Conservation (phyloP, 177 flowering plant genomes). For the Tripterygium wilfordii region DNA sequence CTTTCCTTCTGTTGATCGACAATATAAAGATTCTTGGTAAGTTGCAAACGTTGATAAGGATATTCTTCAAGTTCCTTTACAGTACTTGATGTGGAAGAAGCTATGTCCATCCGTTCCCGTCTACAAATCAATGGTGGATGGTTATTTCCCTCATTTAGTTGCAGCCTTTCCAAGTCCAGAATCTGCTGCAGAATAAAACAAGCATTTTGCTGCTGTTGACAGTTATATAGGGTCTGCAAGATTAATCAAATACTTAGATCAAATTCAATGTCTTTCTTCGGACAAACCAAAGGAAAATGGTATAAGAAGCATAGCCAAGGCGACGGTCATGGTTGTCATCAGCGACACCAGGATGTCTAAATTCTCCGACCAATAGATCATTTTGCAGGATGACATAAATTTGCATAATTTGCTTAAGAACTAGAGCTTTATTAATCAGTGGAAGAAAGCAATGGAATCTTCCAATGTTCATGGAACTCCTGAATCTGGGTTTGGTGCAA, state of each 20-base stretch:
- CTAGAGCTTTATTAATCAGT: too few relatives aligned
- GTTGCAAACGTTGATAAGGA: slow-evolving; percentile 15
- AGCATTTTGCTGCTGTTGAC: slow-evolving; percentile 22
- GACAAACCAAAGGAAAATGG: too few relatives aligned
- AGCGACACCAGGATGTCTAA: too few relatives aligned
- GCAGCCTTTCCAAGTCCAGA: slow-evolving; percentile 53
- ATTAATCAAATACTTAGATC: background rate
- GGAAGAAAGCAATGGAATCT: too few relatives aligned
- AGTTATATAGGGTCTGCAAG: slow-evolving; percentile 18
- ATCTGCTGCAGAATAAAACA: slow-evolving; percentile 51
- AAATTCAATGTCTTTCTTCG: background rate
- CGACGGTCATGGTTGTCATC: too few relatives aligned
- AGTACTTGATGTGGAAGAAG: slow-evolving; percentile 10
- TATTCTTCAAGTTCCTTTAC: slow-evolving; percentile 13
- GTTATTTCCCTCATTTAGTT: slow-evolving; percentile 32
- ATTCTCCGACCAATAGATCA: too few relatives aligned
- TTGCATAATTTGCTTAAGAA: too few relatives aligned
- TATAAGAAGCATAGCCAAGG: too few relatives aligned
- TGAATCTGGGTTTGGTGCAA: too few relatives aligned
- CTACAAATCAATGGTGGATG: slow-evolving; percentile 13
- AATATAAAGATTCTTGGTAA: slow-evolving; percentile 12
- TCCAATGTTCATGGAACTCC: too few relatives aligned
- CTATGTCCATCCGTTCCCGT: slow-evolving; percentile 15
- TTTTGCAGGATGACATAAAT: too few relatives aligned
- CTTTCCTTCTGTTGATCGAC: slow-evolving; percentile 22